Percentiles rank a stretch among this genome's conserved stretches.
phyloP scores from a whole-genome alignment of 2,329 filamentous ascomycete species.

The Dactylellina parvicollis region DNA sequence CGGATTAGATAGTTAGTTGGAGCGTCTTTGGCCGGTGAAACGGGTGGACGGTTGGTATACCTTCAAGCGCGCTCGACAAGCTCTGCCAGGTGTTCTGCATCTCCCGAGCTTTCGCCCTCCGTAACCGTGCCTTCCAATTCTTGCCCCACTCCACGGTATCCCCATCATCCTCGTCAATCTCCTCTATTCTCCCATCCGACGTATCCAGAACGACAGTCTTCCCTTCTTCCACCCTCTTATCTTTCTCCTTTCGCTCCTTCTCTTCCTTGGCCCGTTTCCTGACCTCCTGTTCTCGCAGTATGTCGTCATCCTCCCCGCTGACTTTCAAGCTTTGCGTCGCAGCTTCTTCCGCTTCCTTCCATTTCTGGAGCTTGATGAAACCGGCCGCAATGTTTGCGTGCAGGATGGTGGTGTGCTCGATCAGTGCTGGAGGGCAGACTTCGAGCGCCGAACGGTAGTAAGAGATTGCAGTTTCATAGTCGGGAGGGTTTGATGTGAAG shows the following conservation, averaged over 20 bases:
- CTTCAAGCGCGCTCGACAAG: conserved; percentile 38
- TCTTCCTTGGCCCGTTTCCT: conserved; percentile 27
- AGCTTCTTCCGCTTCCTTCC: conserved; percentile 51
- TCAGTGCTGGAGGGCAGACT: conserved; percentile 24
- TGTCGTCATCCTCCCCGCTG: conserved; percentile 49
- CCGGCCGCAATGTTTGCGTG: conserved; percentile 50
- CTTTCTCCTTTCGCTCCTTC: conserved; percentile 24
- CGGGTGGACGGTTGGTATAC: not conserved
- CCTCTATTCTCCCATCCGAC: conserved; percentile 41
- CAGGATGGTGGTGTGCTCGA: conserved; percentile 25
- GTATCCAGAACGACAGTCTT: conserved; percentile 21
- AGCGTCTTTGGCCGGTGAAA: not conserved
- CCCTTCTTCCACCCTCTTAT: conserved; percentile 16
- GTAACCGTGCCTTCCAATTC: conserved; percentile 52
- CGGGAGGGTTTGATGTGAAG: conserved; percentile 48
- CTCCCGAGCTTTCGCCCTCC: conserved; percentile 52
- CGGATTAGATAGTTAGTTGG: not conserved
- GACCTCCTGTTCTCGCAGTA: conserved; percentile 13
- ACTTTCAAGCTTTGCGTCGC: conserved; percentile 37
- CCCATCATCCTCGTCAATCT: conserved; percentile 39
- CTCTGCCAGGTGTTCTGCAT: conserved; percentile 52
- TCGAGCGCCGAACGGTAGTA: conserved; percentile 47
- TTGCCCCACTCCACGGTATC: conserved; percentile 45
- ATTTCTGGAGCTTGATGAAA: conserved; percentile 47
- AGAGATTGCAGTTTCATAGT: conserved; percentile 52